These are phyloP conservation scores for Exophiala calicioides DNA, from an alignment of 2,329 filamentous ascomycete genomes.

Conservation along the genomic window DNA sequence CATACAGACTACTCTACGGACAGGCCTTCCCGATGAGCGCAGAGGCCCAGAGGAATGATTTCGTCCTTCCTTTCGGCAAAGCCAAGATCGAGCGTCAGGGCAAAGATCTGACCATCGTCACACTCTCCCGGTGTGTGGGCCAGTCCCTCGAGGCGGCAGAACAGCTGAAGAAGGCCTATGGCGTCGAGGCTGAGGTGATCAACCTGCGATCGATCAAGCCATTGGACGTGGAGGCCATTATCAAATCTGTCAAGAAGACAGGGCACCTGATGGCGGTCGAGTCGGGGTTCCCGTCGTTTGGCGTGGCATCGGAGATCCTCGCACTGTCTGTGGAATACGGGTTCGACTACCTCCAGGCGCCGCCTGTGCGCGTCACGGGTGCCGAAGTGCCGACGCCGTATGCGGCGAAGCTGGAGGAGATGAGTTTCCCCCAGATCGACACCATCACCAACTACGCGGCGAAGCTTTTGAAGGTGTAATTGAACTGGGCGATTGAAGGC, in stretches of 20 bases:
- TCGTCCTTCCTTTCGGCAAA: constrained; percentile 96
- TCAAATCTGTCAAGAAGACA: constrained; percentile 99
- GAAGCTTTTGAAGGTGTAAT: constrained; percentile 80
- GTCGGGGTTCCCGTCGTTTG: constrained; percentile 94
- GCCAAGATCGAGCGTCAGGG: constrained; percentile 97
- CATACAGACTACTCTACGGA: constrained; percentile 75
- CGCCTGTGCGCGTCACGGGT: constrained; percentile 90
- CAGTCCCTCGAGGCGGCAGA: constrained; percentile 87
- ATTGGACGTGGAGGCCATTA: constrained; percentile 88
- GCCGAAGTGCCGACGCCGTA: constrained; percentile 98
- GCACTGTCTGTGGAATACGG: constrained; percentile 96
- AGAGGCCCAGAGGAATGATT: constrained; percentile 92
- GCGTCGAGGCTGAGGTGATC: constrained; percentile 92
- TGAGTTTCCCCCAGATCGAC: constrained; percentile 89
- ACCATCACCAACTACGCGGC: constrained; percentile 85
- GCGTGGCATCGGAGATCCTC: constrained; percentile 88
- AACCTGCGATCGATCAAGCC: constrained; percentile 98
- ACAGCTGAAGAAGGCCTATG: constrained; percentile 92
- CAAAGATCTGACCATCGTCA: constrained; percentile 94
- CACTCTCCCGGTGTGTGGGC: constrained; percentile 91
- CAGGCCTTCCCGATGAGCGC: constrained; percentile 96
- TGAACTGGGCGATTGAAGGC: constrained; percentile 5
- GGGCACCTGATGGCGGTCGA: constrained; percentile 87
- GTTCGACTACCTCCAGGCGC: constrained; percentile 95
- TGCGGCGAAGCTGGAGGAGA: constrained; percentile 86